Evolutionary conservation across 2,329 filamentous ascomycete genomes (phyloP), one percentile per base, ranked within the genome.

Genomic region (Diaporthe longicolla): DNA sequence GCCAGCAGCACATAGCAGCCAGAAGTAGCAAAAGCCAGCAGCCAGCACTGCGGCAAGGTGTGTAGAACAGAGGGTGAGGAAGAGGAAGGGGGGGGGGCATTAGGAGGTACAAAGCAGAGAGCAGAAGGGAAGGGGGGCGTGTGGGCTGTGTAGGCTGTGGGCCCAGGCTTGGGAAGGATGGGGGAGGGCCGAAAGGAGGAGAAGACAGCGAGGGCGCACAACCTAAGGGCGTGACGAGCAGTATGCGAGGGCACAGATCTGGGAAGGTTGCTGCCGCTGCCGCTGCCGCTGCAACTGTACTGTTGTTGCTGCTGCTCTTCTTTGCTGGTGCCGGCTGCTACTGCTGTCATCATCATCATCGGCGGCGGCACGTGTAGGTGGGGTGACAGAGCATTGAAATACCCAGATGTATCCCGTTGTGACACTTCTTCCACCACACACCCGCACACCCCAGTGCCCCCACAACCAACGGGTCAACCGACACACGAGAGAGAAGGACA

Each of bases 131-230:
- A 13, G 26, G 21, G 13, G 29, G 19, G 45, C n/a, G 24, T 21
- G 24, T 43, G 40, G 40, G 40, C 40, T 17, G 15, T 43, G 35
- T 26, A 40, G 40, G 37, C 58, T 45, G 63, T 26, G 63, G 35
- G 9, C 63, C 63, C 45, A 66, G 45, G 21, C 32, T 66, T 43
- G 63, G 43, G 45, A 66, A 66, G 26, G 32, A 52, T 66, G 63
- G 29, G 45, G 63, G 45, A 66, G 63, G 29, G 21, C 63, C 45
- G 63, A 52, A 66, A 35, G 45, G 61, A 52, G 45, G 63, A 52
- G 63, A 19, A 66, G 45, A 66, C 45, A 26, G 63, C 63, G 63
- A 66, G 63, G 63, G 63, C 29, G 63, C 63, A 66, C 63, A 66
- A 50, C 63, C 63, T 66, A 66, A 66, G 63, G 45, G 45, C 63